Percentiles rank a stretch among this genome's conserved stretches.
Conservation (phyloP, 345 rosid genomes). For the Euphorbia tirucalli region DNA sequence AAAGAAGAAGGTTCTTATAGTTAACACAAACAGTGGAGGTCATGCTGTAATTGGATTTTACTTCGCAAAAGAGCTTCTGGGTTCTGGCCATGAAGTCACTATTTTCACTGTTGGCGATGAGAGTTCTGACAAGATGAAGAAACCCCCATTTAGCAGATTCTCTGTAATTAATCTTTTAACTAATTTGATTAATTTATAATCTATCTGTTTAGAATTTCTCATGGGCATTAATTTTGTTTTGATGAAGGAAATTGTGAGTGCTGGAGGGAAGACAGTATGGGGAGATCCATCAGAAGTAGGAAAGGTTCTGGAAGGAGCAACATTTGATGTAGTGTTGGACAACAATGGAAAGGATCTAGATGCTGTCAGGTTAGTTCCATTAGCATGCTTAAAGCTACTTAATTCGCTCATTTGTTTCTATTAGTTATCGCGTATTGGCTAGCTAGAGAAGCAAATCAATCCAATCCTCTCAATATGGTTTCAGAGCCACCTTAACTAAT, state of each 20-base stretch:
- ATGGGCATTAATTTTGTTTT: neutral
- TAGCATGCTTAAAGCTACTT: neutral
- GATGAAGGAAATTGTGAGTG: conserved; percentile 75
- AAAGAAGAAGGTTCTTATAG: conserved; percentile 85
- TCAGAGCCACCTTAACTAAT: too few relatives aligned
- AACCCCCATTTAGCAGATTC: conserved; percentile 83
- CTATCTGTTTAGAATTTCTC: too few relatives aligned
- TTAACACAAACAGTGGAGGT: conserved; percentile 83
- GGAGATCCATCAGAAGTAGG: conserved; percentile 81
- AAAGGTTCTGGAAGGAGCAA: conserved; percentile 53
- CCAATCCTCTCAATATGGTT: too few relatives aligned
- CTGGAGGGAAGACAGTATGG: conserved; percentile 87
- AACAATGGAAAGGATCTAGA: conserved; percentile 94
- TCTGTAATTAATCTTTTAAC: conserved; percentile 37
- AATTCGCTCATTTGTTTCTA: too few relatives aligned
- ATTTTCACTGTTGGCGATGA: conserved; percentile 82
- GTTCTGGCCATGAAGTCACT: conserved; percentile 72
- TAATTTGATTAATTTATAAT: neutral
- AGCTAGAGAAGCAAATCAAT: too few relatives aligned
- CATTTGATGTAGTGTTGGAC: conserved; percentile 84
- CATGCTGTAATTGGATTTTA: conserved; percentile 91
- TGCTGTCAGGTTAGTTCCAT: conserved; percentile 60
- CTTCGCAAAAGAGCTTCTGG: conserved; percentile 82
- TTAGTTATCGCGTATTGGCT: too few relatives aligned
- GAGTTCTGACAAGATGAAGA: conserved; percentile 87